A percentile compares a stretch with the other conserved stretches of the same genome.
These are phyloP conservation scores for Boletus vinaceobasis DNA, from an alignment of 768 basidiomycete species.

Conservation along the genomic window DNA sequence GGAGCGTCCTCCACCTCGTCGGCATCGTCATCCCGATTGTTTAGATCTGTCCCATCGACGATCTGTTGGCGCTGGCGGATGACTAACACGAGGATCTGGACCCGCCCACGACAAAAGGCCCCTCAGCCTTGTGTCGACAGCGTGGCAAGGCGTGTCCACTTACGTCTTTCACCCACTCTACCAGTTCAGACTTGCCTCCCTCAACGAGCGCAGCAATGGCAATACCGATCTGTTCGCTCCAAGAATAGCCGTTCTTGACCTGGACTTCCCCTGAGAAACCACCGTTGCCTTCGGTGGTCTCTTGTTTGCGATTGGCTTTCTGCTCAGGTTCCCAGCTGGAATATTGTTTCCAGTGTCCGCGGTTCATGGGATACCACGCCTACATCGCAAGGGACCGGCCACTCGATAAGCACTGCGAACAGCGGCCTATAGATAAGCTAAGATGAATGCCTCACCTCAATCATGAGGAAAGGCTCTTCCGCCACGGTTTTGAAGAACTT, in stretches of 20 bases:
- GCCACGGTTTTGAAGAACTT: conserved; percentile 92
- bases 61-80: conserved; percentile 57
- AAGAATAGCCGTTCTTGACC: conserved; percentile 84
- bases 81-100: conserved; percentile 59
- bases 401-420: conserved; percentile 20
- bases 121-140: conserved; percentile 19
- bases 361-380: conserved; percentile 90
- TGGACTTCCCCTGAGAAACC: conserved; percentile 64
- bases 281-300: conserved; percentile 34
- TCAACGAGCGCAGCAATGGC: conserved; percentile 73
- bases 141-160: conserved; percentile 31
- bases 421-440: conserved; percentile 19
- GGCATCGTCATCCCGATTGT: conserved; percentile 35
- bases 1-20: conserved; percentile 33
- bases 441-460: conserved; percentile 64
- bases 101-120: conserved; percentile 3
- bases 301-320: conserved; percentile 36
- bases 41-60: conserved; percentile 57
- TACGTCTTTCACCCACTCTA: conserved; percentile 83
- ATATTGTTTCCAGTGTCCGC: conserved; percentile 80
- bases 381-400: conserved; percentile 27
- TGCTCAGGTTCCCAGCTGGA: conserved; percentile 68
- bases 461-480: conserved; percentile 80
- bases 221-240: conserved; percentile 89
- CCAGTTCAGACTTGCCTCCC: conserved; percentile 55